phyloP scores from a whole-genome alignment of 306 rosid species.

The Glycyrrhiza uralensis region DNA sequence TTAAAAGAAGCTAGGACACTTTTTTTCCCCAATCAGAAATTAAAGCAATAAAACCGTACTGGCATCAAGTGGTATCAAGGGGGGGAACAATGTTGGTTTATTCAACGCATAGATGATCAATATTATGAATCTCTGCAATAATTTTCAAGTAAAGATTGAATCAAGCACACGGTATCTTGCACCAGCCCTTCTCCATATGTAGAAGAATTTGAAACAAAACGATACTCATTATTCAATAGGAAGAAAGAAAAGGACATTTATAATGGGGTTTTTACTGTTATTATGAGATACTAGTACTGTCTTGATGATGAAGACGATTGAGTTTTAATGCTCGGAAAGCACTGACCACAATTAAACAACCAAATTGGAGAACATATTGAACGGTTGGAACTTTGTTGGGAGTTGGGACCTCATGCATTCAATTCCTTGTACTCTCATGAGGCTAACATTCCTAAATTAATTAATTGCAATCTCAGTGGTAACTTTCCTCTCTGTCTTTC shows the following conservation, averaged over 20 bases:
- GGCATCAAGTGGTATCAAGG: slow-evolving; percentile 40
- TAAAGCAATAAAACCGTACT: background rate
- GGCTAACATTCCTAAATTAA: too few relatives aligned
- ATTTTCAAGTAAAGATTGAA: slow-evolving; percentile 14
- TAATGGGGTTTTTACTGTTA: background rate
- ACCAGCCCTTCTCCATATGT: background rate
- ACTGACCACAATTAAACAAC: slow-evolving; percentile 17
- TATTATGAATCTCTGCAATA: slow-evolving; percentile 21
- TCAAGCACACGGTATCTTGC: slow-evolving; percentile 4
- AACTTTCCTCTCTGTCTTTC: background rate
- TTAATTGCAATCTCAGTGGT: background rate
- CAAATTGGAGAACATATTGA: slow-evolving; percentile 29
- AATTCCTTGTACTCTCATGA: slow-evolving; percentile 1
- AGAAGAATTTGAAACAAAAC: background rate
- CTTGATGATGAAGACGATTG: slow-evolving; percentile 13
- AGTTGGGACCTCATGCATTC: slow-evolving; percentile 36
- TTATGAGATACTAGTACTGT: too few relatives aligned
- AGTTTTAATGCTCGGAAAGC: background rate
- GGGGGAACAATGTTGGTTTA: slow-evolving; percentile 41
- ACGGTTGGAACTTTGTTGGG: slow-evolving; percentile 19
- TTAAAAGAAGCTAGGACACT: slow-evolving; percentile 5
- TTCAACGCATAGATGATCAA: slow-evolving; percentile 42
- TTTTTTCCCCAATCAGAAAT: background rate
- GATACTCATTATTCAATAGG: background rate
- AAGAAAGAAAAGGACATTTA: slow-evolving; percentile 1